Conservation (phyloP, 2,329 filamentous ascomycete species). For the Colletotrichum shisoi region DNA sequence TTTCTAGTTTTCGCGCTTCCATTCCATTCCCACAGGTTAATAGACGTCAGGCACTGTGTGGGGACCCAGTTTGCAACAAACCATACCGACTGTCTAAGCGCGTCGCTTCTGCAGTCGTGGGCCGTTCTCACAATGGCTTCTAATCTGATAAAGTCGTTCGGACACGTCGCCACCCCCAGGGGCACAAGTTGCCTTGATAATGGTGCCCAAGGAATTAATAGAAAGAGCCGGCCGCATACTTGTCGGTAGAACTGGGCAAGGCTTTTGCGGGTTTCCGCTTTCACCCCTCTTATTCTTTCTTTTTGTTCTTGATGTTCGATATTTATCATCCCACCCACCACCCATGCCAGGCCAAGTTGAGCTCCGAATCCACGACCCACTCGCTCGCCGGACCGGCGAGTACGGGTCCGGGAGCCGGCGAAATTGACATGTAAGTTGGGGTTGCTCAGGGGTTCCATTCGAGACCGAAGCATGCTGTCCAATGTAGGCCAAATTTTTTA, state of each 20-base stretch:
- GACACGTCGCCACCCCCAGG: background rate
- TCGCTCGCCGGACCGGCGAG: background rate
- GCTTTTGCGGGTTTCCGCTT: too few species aligned
- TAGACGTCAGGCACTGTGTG: conserved; percentile 12
- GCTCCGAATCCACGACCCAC: background rate
- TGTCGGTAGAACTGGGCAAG: too few species aligned
- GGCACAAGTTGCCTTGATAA: background rate
- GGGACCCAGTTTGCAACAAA: background rate
- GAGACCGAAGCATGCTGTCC: background rate
- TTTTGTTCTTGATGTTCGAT: too few species aligned
- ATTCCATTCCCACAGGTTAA: conserved; percentile 4
- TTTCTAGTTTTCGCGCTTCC: background rate
- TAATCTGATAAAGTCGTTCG: background rate
- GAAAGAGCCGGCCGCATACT: too few species aligned
- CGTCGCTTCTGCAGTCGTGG: background rate
- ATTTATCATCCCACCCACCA: too few species aligned
- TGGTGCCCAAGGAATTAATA: background rate
- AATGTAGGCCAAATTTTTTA: too few species aligned
- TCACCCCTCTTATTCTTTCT: too few species aligned
- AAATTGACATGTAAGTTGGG: background rate
- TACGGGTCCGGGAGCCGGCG: background rate
- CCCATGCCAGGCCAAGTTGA: background rate
- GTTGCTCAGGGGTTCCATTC: background rate
- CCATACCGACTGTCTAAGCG: too few species aligned
- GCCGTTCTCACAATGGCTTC: background rate